Base-by-base conservation (phyloP, 2,329 filamentous ascomycete species). In the Aspergillus felis region DNA sequence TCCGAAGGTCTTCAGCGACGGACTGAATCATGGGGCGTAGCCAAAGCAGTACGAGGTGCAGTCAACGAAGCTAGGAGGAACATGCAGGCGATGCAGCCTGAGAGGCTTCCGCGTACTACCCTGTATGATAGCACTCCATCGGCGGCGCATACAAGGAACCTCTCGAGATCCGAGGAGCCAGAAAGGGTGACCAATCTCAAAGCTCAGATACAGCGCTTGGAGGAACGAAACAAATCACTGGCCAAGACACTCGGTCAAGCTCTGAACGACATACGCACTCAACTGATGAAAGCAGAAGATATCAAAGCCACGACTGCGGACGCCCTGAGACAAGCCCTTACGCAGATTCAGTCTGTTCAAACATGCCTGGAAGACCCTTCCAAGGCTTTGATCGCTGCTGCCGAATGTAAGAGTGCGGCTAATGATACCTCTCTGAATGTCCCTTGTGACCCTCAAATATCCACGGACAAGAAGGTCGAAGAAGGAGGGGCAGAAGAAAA, bases 21-120 rank as follows among this genome's bases (percentile, higher is more conserved):
- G 6, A 78, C 78, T 8, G 79, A 81, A 63, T 68, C 73, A 4
- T 81, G 79, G 79, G 77, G 77, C 4, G 78, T 81, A 27, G 74
- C 77, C 10, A 80, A 78, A 62, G 78, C 74, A 44, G 75, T 81
- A 14, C 75, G 78, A 56, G 78, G 78, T 12, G 79, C 79, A 24
- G 74, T 79, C 47, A 77, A 67, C 22, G 78, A 80, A 66, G 77
- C 77, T 14, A 72, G 75, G 51, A 75, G 71, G 52, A 79, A 79
- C 57, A 77, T 81, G 65, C 76, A 79, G 61, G 72, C 71, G 38
- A 73, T 79, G 48, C 74, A 80, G 53, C 71, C 75, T 10, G 74
- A 74, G 49, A 68, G 70, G 10, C 65, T 64, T 22, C 59, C 70
- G 9, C 73, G 74, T 5, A 46, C 59, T 25, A 54, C 64, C 48